Base-by-base conservation (phyloP, 2,329 filamentous ascomycete species). In the Pyricularia grisea region DNA sequence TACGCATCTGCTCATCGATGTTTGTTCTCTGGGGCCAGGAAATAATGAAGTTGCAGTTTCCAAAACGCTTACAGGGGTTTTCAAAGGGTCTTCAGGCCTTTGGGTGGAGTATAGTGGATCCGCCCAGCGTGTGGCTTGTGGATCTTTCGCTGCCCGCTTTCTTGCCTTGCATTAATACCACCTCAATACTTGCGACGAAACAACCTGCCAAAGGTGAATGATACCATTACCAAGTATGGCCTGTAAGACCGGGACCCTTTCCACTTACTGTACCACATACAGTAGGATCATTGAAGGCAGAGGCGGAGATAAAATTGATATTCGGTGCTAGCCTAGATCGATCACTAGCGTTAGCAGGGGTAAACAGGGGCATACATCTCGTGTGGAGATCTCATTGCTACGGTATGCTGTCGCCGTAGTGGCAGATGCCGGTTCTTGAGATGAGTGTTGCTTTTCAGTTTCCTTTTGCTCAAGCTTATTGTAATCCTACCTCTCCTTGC, bases 31-130 rank as follows among this genome's bases (percentile, higher is more conserved):
- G 20, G 42, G 58, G 58, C 23, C 25, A 27, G 58, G 58, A 61
- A 61, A 61, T 61, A 61, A 61, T 61, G n/a, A 61, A 27, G 58
- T 61, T 61, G 58, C 58, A 61, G 58, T 27, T 61, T 61, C 58
- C 58, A 23, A 61, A 61, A 61, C 58, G 23, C 58, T 1, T 25
- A 27, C 58, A 61, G 23, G 58, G 58, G 17, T 27, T 5, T 23
- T 27, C n/a, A 61, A 61, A 61, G 25, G 58, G 58, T 23, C 25
- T 27, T 61, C 58, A 25, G 14, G 58, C n/a, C 42, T 50, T 50
- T 50, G 42, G 42, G 20, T 50, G 42, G 42, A n/a, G 36, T 14
- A 12, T 17, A 50, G 42, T n/a, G 42, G 42, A 50, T n/a, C 42
- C 4, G 20, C 20, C 17, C 10, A 61, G 23, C n/a, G 14, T 61